Percentiles rank a stretch among this genome's conserved stretches.
Evolutionary conservation across 2,329 filamentous ascomycete genomes (phyloP).

Genomic region (Neopestalotiopsis rosae): DNA sequence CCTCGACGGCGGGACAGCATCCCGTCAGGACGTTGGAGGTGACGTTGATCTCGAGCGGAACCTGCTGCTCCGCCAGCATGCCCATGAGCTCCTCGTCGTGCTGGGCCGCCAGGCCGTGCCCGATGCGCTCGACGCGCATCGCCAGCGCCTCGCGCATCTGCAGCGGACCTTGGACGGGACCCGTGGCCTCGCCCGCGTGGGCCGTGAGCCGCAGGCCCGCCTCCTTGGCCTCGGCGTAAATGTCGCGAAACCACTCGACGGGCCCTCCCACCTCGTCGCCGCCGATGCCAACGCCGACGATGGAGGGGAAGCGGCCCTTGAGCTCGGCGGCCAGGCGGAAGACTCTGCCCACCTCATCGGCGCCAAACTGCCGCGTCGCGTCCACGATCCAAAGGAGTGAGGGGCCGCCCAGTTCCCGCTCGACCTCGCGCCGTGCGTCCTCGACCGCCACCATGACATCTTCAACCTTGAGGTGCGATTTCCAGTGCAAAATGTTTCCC

Average conservation of each 20-base stretch:
- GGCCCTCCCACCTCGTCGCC: conserved; percentile 23
- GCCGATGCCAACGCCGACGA: conserved; percentile 24
- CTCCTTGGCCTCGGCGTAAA: conserved; percentile 20
- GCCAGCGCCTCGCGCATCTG: conserved; percentile 23
- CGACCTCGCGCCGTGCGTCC: conserved; percentile 12
- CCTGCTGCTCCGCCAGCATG: conserved; percentile 13
- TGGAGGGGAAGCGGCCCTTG: conserved; percentile 17
- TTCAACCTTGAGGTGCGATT: conserved; percentile 20
- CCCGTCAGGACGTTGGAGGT: conserved; percentile 25
- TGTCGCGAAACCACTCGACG: conserved; percentile 20
- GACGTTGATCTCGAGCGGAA: conserved; percentile 24
- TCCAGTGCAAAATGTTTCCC: conserved; percentile 25
- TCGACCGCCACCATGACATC: conserved; percentile 24
- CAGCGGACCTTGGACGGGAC: conserved; percentile 20
- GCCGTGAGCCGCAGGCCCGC: conserved; percentile 24
- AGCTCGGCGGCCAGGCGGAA: conserved; percentile 22
- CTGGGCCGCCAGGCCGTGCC: conserved; percentile 23
- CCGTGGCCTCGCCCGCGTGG: conserved; percentile 25
- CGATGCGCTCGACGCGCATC: conserved; percentile 23
- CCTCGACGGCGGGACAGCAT: conserved; percentile 18
- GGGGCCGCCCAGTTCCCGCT: neutral
- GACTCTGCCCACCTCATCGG: conserved; percentile 17
- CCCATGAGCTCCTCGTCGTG: conserved; percentile 21
- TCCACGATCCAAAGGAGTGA: conserved; percentile 24
- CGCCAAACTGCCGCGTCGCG: conserved; percentile 21